Evolutionary conservation across 2,329 filamentous ascomycete genomes (phyloP).

Genomic region (Diaporthe helianthi): DNA sequence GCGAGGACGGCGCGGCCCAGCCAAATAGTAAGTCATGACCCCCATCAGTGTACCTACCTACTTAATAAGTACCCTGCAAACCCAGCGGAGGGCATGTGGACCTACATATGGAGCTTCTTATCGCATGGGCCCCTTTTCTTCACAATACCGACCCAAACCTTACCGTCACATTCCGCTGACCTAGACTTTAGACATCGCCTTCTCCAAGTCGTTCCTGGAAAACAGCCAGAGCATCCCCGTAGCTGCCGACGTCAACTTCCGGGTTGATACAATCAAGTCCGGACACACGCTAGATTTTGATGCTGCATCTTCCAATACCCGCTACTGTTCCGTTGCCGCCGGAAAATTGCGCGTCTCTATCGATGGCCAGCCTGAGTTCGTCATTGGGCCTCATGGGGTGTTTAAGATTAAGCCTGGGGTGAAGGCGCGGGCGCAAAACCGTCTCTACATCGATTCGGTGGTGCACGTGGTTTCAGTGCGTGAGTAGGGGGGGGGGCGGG

Average conservation of each 20-base stretch:
- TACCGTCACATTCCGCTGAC: not conserved
- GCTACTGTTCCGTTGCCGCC: constrained; percentile 41
- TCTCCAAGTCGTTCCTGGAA: constrained; percentile 45
- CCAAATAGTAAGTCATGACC: constrained; percentile 37
- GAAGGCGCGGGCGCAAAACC: constrained; percentile 38
- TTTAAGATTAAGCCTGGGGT: constrained; percentile 39
- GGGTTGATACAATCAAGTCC: constrained; percentile 40
- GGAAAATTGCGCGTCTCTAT: constrained; percentile 43
- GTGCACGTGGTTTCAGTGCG: constrained; percentile 36
- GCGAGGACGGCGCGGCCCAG: constrained; percentile 18
- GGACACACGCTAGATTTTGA: constrained; percentile 38
- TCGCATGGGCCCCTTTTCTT: not conserved
- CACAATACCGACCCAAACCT: not conserved
- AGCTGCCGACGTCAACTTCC: constrained; percentile 40
- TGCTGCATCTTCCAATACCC: constrained; percentile 34
- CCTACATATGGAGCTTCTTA: not conserved
- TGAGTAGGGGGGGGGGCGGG: too few species aligned
- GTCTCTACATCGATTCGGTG: constrained; percentile 40
- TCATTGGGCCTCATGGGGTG: constrained; percentile 40
- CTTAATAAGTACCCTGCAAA: too few species aligned
- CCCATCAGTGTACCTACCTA: not conserved
- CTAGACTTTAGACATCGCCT: constrained; percentile 40
- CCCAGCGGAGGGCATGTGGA: not conserved
- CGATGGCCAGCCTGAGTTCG: constrained; percentile 38
- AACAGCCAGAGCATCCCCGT: constrained; percentile 38